Conservation (phyloP, 306 rosid genomes). For the Bauhinia variegata region DNA sequence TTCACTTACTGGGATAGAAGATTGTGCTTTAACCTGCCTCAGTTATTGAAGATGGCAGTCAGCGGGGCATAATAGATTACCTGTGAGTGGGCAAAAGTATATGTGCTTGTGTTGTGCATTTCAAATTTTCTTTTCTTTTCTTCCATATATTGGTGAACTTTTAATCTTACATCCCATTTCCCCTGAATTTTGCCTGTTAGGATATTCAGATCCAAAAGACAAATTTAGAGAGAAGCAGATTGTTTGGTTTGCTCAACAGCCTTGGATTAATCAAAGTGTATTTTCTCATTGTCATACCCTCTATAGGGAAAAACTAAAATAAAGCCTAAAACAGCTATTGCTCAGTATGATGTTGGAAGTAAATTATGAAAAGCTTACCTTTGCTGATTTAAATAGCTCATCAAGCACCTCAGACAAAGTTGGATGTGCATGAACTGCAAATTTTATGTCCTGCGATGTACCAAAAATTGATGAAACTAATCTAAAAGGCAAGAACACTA, state of each 20-base stretch:
- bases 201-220: neutral
- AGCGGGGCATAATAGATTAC: slow-evolving; percentile 12
- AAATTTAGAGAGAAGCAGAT: neutral
- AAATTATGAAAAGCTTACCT: slow-evolving; percentile 58
- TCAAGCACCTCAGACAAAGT: slow-evolving; percentile 97
- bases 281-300: slow-evolving; percentile 13
- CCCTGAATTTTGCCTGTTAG: neutral
- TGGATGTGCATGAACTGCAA: slow-evolving; percentile 95
- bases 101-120: neutral
- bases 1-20: slow-evolving; percentile 71
- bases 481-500: slow-evolving; percentile 2
- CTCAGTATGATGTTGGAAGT: slow-evolving; percentile 4
- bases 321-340: neutral
- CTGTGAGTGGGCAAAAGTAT: neutral
- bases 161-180: neutral
- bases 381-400: slow-evolving; percentile 90
- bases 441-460: slow-evolving; percentile 72
- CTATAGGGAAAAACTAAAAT: neutral
- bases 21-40: slow-evolving; percentile 70
- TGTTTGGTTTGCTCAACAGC: neutral
- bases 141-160: neutral
- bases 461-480: slow-evolving; percentile 26
- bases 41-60: slow-evolving; percentile 31
- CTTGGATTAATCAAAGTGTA: neutral
- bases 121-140: neutral